phyloP scores from a whole-genome alignment of 2,329 filamentous ascomycete genomes.

The Zasmidium cellare region DNA sequence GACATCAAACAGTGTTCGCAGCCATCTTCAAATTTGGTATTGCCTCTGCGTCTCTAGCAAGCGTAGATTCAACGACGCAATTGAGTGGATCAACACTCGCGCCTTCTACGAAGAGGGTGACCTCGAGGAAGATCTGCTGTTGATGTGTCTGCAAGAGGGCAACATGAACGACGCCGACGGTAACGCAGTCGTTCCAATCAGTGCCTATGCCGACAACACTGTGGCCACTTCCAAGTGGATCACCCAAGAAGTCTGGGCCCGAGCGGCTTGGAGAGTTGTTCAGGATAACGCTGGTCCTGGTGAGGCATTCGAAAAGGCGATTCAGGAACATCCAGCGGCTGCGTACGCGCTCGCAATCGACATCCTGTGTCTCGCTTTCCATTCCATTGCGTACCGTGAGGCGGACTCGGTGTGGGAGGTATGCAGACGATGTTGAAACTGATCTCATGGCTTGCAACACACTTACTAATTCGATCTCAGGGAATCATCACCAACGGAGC shows the following conservation, averaged over 20 bases:
- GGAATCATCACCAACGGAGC: constrained; percentile 5
- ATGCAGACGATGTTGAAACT: too few species aligned
- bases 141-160: constrained; percentile 23
- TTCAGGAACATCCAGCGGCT: constrained; percentile 18
- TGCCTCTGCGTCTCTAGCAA: constrained; percentile 18
- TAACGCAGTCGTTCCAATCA: background rate
- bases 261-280: constrained; percentile 25
- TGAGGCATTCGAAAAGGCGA: constrained; percentile 13
- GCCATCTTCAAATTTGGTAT: constrained; percentile 26
- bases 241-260: constrained; percentile 26
- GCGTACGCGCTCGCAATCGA: constrained; percentile 26
- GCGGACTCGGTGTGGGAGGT: constrained; percentile 17
- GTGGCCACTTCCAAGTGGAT: constrained; percentile 18
- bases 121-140: constrained; percentile 25
- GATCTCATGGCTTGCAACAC: too few species aligned
- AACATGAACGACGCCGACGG: constrained; percentile 1
- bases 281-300: constrained; percentile 18
- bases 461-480: too few species aligned
- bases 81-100: constrained; percentile 24
- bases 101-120: constrained; percentile 22
- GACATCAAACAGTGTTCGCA: constrained; percentile 15
- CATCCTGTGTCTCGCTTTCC: constrained; percentile 26
- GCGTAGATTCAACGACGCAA: constrained; percentile 20
- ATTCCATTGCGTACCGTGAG: constrained; percentile 23
- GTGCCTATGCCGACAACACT: constrained; percentile 8